Percentiles rank a stretch among this genome's conserved stretches.
phyloP scores from a whole-genome alignment of 768 basidiomycete species.

The Mycena galericulata region DNA sequence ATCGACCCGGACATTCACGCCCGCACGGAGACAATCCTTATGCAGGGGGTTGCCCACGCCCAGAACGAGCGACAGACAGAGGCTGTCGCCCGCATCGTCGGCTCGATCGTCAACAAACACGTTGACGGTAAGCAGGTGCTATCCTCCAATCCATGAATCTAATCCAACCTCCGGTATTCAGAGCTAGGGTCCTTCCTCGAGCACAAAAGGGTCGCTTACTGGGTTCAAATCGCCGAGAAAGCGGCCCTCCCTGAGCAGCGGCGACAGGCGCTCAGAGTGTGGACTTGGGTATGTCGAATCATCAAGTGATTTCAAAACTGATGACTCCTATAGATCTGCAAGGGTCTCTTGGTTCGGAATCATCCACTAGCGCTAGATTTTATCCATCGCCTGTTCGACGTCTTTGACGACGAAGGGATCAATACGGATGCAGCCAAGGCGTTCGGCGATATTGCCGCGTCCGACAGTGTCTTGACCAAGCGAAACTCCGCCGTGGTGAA shows the following conservation, averaged over 20 bases:
- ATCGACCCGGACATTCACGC: constrained; percentile 55
- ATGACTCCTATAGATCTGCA: constrained; percentile 70
- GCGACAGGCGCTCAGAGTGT: constrained; percentile 64
- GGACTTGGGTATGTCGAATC: constrained; percentile 72
- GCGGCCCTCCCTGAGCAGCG: constrained; percentile 53
- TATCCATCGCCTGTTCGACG: constrained; percentile 72
- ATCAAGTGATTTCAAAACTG: not conserved
- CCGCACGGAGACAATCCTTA: constrained; percentile 66
- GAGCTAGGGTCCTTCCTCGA: constrained; percentile 61
- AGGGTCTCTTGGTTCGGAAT: constrained; percentile 82
- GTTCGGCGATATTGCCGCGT: constrained; percentile 73
- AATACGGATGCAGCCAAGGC: constrained; percentile 82
- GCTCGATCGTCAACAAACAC: constrained; percentile 85
- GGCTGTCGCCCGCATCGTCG: constrained; percentile 67
- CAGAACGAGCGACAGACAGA: constrained; percentile 65
- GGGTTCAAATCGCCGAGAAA: constrained; percentile 59
- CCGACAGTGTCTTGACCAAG: constrained; percentile 79
- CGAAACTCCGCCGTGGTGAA: constrained; percentile 81
- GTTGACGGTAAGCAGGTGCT: constrained; percentile 63
- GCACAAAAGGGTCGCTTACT: constrained; percentile 59
- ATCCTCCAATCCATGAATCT: not conserved
- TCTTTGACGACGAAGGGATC: constrained; percentile 75
- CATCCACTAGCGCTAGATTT: constrained; percentile 69
- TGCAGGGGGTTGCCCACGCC: constrained; percentile 67
- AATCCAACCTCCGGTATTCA: constrained; percentile 40